Evolutionary conservation across 768 basidiomycete species (phyloP).

Genomic region (Boletus rufocinnamomeus): DNA sequence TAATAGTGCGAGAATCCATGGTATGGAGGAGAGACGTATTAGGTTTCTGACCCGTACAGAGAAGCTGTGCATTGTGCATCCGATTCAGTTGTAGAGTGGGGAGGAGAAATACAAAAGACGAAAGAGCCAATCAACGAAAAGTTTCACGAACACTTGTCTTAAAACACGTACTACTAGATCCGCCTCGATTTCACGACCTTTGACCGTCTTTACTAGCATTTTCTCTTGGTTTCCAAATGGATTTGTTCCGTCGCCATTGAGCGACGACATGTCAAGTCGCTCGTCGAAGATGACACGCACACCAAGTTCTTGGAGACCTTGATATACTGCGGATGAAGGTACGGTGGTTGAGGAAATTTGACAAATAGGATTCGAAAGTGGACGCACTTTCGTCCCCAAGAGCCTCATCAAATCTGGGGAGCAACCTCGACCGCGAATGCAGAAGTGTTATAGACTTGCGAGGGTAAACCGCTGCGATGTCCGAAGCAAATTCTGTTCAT

Average conservation of each 20-base stretch:
- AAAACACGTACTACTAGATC: slow-evolving; percentile 49
- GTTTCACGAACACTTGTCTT: not conserved
- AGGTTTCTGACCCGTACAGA: slow-evolving; percentile 63
- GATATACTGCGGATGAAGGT: slow-evolving; percentile 9
- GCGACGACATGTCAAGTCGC: slow-evolving; percentile 47
- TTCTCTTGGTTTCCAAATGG: not conserved
- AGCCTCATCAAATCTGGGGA: slow-evolving; percentile 52
- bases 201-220: slow-evolving; percentile 45
- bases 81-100: not conserved
- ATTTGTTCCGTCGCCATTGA: slow-evolving; percentile 16
- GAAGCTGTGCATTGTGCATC: slow-evolving; percentile 38
- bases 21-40: slow-evolving; percentile 50
- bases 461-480: slow-evolving; percentile 57
- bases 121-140: not conserved
- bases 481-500: slow-evolving; percentile 58
- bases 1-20: slow-evolving; percentile 45
- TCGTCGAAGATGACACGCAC: slow-evolving; percentile 56
- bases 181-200: slow-evolving; percentile 51
- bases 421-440: slow-evolving; percentile 56
- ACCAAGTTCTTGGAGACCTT: slow-evolving; percentile 43
- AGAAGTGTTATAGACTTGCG: slow-evolving; percentile 56
- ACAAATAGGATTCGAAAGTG: not conserved
- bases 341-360: not conserved
- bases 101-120: not conserved
- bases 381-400: slow-evolving; percentile 55